These are phyloP conservation scores for Dissophora globulifera DNA, from an alignment of 192 early-diverging fungal species.

Conservation along the genomic window DNA sequence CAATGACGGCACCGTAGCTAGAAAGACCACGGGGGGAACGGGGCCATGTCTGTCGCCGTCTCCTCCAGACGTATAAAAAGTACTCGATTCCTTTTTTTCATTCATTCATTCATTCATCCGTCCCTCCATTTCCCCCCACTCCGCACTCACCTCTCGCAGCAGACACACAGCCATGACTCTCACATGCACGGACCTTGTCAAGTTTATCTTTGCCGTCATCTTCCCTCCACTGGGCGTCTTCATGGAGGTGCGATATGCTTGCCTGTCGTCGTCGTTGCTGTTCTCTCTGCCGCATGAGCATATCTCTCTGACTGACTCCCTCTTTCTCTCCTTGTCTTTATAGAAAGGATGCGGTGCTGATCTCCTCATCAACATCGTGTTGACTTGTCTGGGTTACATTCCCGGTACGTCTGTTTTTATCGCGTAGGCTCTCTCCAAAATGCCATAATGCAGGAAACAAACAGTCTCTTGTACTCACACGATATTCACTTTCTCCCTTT, in stretches of 20 bases:
- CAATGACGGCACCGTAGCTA: no score
- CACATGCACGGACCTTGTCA: constrained; percentile 59
- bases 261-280: neutral
- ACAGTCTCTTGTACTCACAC: neutral
- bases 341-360: constrained; percentile 63
- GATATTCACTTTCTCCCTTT: neutral
- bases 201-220: constrained; percentile 60
- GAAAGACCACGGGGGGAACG: no score
- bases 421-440: neutral
- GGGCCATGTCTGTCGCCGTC: no score
- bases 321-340: constrained; percentile 6
- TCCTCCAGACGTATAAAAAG: no score
- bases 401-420: constrained; percentile 59
- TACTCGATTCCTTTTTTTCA: neutral
- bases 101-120: neutral
- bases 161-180: constrained; percentile 52
- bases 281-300: neutral
- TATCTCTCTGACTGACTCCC: neutral
- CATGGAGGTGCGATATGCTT: constrained; percentile 56
- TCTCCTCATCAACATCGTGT: constrained; percentile 73
- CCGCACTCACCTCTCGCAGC: no score
- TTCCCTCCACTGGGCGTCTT: constrained; percentile 64
- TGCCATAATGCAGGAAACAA: neutral
- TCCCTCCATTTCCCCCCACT: neutral
- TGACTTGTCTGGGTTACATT: constrained; percentile 75